Conservation (phyloP, 495 filamentous ascomycete species). For the Penicillium flavigenum region DNA sequence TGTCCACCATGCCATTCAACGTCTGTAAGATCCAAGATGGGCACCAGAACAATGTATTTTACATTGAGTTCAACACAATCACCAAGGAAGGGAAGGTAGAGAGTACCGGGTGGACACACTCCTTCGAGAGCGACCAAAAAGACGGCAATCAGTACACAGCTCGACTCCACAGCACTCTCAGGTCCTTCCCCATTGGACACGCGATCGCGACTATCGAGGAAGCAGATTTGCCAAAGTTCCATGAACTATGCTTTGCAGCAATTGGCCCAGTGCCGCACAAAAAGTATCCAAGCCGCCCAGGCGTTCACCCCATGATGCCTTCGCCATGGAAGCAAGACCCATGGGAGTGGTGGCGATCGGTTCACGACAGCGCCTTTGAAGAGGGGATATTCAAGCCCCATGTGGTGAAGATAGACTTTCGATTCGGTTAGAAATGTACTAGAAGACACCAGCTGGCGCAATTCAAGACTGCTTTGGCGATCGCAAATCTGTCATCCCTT, state of each 20-base stretch:
- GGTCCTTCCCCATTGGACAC: not conserved
- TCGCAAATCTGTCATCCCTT: conserved; percentile 14
- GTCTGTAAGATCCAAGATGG: not conserved
- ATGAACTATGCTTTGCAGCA: not conserved
- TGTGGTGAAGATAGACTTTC: too few species aligned
- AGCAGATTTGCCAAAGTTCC: not conserved
- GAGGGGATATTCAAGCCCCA: not conserved
- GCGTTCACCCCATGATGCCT: not conserved
- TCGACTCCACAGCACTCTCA: not conserved
- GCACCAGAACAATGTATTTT: not conserved
- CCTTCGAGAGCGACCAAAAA: not conserved
- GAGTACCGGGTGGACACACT: not conserved
- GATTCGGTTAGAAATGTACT: not conserved
- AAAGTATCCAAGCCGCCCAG: too few species aligned
- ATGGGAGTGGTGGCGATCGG: not conserved
- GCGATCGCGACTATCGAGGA: not conserved
- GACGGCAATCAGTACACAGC: not conserved
- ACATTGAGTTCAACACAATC: not conserved
- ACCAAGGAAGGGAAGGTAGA: not conserved
- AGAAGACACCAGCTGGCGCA: not conserved
- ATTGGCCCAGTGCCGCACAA: not conserved
- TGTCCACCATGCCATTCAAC: not conserved
- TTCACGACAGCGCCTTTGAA: not conserved
- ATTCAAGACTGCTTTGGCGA: not conserved
- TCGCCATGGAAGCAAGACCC: not conserved